Conservation (phyloP, 73 alveolate genomes). For the Tetrahymena malaccensis region DNA sequence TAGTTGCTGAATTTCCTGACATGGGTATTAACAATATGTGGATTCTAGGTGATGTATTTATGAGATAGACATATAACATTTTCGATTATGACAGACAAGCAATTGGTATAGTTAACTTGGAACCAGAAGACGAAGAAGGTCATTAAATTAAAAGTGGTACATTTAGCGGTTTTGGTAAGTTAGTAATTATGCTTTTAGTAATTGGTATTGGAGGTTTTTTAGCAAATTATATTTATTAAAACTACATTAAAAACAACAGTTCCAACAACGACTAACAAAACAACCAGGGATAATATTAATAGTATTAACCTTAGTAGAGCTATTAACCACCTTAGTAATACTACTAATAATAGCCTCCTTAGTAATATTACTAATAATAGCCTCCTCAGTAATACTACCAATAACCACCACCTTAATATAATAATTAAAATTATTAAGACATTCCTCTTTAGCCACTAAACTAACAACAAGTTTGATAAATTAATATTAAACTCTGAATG, state of each 20-base stretch:
- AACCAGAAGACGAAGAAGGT: not conserved
- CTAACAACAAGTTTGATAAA: not conserved
- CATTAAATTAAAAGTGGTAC: not conserved
- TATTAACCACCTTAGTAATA: not conserved
- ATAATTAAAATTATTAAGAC: no score
- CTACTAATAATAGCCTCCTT: no score
- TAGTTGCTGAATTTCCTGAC: not conserved
- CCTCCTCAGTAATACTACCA: not conserved
- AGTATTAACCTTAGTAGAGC: not conserved
- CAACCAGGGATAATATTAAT: not conserved
- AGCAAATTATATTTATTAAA: not conserved
- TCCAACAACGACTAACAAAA: not conserved
- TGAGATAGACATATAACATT: not conserved
- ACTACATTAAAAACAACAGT: not conserved
- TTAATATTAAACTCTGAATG: not conserved
- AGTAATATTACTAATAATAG: not conserved
- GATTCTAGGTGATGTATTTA: not conserved
- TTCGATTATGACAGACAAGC: not conserved
- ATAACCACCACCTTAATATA: not conserved
- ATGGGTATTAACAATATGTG: not conserved
- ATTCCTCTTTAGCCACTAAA: not conserved
- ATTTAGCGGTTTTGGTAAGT: not conserved
- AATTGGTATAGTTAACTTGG: not conserved
- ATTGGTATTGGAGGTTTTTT: not conserved
- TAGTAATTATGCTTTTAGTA: not conserved